Evolutionary conservation across 768 basidiomycete genomes (phyloP), one percentile per base, ranked within the genome.

Genomic region (Chalciporus piperatus): DNA sequence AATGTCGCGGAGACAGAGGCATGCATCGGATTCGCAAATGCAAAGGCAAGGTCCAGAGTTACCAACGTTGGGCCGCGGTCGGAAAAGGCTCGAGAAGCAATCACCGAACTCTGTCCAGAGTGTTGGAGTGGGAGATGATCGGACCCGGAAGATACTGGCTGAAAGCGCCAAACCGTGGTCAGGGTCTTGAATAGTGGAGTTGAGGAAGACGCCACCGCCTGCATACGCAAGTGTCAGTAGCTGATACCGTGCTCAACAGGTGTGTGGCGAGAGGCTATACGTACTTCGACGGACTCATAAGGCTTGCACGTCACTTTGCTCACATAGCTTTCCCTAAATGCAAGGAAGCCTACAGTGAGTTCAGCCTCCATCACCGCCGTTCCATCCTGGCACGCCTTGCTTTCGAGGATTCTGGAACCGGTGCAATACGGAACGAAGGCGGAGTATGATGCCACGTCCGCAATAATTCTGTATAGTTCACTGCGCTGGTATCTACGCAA

Each of bases 361-460:
- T 98, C 92, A 7, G 88, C 94, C 37, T 92, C 83, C 73, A 96
- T 82, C 41, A 75, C 71, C 51, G 67, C 74, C 60, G 55, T 67
- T 47, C 63, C 69, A 61, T 71, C 69, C 48, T 65, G 55, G 63
- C 58, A 37, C 57, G 51, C 13, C 27, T 50, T 47, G 52, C 51
- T 59, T 41, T 57, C 45, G 35, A 95, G 72, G 50, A 95, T 77
- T 20, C 80, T 80, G 5, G 92, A 88, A 19, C 74, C 73, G 12
- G 80, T 82, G 72, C 95, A 97, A 68, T 90, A 96, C 6, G 97
- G 96, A 47, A 99, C 74, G 66, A 98, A 99, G 52, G 72, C 74
- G 10, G 84, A 79, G 68, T 98, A 99, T 2, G 89, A 89, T 14
- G 76, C 82, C 23, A 98, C 87, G 69, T 98, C 86, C 13, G 93